A percentile compares a stretch with the other conserved stretches of the same genome.
phyloP scores from a whole-genome alignment of 441 rosid genomes.

The Eruca vesicaria region DNA sequence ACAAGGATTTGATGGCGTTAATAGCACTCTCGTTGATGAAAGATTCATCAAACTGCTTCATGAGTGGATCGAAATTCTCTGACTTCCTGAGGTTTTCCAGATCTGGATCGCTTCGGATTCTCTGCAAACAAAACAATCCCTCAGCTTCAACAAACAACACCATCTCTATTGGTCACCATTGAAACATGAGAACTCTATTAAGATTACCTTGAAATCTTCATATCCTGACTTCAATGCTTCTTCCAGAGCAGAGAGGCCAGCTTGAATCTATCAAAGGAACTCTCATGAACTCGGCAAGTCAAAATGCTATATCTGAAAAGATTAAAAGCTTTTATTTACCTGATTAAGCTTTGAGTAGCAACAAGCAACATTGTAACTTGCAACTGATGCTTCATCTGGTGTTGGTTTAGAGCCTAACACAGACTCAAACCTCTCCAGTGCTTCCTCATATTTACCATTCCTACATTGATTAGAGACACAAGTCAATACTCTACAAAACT shows the following conservation, averaged over 20 bases:
- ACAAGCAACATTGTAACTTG: constrained; percentile 94
- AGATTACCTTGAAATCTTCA: constrained; percentile 83
- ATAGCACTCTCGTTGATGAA: constrained; percentile 93
- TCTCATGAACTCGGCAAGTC: neutral
- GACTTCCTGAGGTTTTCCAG: constrained; percentile 61
- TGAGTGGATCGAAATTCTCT: constrained; percentile 59
- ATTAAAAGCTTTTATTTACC: constrained; percentile 37
- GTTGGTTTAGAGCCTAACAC: constrained; percentile 93
- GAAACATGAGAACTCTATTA: neutral
- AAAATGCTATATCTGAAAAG: neutral
- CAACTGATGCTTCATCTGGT: constrained; percentile 68
- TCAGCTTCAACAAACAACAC: neutral
- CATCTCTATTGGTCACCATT: neutral
- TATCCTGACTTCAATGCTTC: constrained; percentile 80
- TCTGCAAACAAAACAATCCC: constrained; percentile 47
- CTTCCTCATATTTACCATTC: constrained; percentile 79
- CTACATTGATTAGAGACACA: constrained; percentile 36
- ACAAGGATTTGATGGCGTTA: constrained; percentile 88
- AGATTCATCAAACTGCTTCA: constrained; percentile 87
- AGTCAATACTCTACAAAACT: neutral
- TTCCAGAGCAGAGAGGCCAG: constrained; percentile 85
- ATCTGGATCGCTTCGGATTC: constrained; percentile 90
- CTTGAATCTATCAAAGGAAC: constrained; percentile 53
- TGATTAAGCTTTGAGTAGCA: constrained; percentile 92
- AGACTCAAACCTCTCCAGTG: constrained; percentile 88